Percentiles rank a stretch among this genome's conserved stretches.
Evolutionary conservation across 148 eudicot species (phyloP).

Genomic region (Fagopyrum esculentum): DNA sequence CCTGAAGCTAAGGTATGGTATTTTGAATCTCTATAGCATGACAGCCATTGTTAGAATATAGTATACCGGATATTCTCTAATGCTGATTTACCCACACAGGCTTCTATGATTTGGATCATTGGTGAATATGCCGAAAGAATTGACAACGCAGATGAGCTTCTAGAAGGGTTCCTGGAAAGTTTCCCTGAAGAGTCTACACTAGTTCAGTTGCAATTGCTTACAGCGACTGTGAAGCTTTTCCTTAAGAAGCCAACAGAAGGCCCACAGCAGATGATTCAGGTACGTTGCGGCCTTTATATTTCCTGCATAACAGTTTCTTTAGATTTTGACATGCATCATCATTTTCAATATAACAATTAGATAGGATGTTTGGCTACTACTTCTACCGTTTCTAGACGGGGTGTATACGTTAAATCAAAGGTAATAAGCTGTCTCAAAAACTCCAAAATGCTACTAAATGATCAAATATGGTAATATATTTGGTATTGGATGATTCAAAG

Average conservation of each 20-base stretch:
- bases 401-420: too few species aligned
- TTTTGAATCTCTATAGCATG: constrained; percentile 10
- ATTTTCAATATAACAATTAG: too few species aligned
- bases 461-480: too few species aligned
- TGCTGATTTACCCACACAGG: constrained; percentile 29
- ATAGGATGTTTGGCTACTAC: too few species aligned
- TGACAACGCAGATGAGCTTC: constrained; percentile 97
- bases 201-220: constrained; percentile 92
- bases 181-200: constrained; percentile 97
- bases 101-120: constrained; percentile 99
- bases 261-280: constrained; percentile 99
- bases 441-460: background rate
- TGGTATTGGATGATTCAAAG: too few species aligned
- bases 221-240: constrained; percentile 93
- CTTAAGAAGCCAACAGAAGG: constrained; percentile 99
- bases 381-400: too few species aligned
- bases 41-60: background rate
- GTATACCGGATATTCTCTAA: background rate
- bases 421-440: background rate
- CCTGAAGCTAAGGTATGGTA: constrained; percentile 92
- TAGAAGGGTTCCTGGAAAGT: constrained; percentile 91
- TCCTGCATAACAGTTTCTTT: background rate
- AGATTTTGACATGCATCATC: too few species aligned
- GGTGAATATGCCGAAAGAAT: constrained; percentile 99
- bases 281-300: constrained; percentile 5